phyloP scores from a whole-genome alignment of 139 green algal genomes.

The Haematococcus sp. region DNA sequence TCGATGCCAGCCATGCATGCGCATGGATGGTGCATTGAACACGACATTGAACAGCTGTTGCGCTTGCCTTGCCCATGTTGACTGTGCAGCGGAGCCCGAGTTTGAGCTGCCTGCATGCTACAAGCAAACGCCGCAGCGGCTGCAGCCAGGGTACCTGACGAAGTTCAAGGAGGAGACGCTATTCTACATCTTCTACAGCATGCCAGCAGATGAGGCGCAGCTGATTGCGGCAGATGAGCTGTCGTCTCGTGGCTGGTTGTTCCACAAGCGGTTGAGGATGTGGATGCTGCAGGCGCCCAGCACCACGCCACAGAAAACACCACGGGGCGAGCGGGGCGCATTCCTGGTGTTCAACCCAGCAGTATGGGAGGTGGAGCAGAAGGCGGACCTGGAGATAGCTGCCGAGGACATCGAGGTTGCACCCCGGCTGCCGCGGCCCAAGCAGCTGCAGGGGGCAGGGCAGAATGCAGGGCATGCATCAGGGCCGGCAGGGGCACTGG shows the following conservation, averaged over 20 bases:
- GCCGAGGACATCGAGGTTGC: conserved; percentile 69
- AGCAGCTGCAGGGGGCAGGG: background rate
- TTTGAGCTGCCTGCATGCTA: conserved; percentile 89
- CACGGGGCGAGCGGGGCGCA: conserved; percentile 79
- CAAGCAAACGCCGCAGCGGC: conserved; percentile 66
- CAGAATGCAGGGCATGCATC: too few relatives aligned
- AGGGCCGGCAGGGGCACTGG: too few relatives aligned
- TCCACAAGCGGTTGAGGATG: conserved; percentile 74
- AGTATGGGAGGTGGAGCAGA: conserved; percentile 80
- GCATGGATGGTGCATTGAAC: too few relatives aligned
- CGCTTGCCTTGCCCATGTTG: too few relatives aligned
- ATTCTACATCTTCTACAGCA: conserved; percentile 97
- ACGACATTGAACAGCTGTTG: too few relatives aligned
- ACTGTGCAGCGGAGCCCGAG: conserved; percentile 72
- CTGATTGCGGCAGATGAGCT: conserved; percentile 94
- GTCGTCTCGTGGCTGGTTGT: conserved; percentile 82
- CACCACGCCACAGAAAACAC: conserved; percentile 74
- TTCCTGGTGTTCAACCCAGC: conserved; percentile 91
- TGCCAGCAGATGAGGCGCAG: conserved; percentile 82
- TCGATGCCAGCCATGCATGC: too few relatives aligned
- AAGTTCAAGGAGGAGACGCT: conserved; percentile 98
- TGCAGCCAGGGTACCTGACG: conserved; percentile 80
- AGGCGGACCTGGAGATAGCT: conserved; percentile 44
- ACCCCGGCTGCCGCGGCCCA: conserved; percentile 47
- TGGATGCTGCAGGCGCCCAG: conserved; percentile 85